phyloP scores from a whole-genome alignment of 2,329 filamentous ascomycete species.

The Volutella citrinella region DNA sequence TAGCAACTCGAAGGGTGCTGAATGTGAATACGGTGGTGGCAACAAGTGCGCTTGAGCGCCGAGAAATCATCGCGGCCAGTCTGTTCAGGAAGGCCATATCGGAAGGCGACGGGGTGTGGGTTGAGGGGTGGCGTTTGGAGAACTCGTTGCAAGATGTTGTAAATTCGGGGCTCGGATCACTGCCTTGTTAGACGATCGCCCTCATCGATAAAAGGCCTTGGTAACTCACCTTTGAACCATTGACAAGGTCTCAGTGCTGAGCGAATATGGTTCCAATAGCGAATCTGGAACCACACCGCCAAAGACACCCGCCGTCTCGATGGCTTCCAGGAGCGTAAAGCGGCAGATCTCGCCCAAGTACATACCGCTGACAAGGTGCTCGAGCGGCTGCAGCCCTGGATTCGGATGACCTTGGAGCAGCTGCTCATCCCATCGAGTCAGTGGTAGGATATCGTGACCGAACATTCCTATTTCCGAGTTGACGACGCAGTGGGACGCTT shows the following conservation, averaged over 20 bases:
- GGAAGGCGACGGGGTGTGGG: conserved; percentile 34
- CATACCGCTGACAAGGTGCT: conserved; percentile 61
- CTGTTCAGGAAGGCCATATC: conserved; percentile 53
- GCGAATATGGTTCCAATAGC: conserved; percentile 50
- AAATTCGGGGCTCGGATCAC: conserved; percentile 43
- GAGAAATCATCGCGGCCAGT: conserved; percentile 53
- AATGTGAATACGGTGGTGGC: conserved; percentile 58
- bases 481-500: conserved; percentile 60
- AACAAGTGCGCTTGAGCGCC: conserved; percentile 57
- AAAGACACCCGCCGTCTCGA: conserved; percentile 51
- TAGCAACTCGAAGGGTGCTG: conserved; percentile 53
- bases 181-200: conserved; percentile 27
- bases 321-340: conserved; percentile 55
- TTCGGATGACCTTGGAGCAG: conserved; percentile 51
- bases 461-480: conserved; percentile 70
- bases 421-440: conserved; percentile 58
- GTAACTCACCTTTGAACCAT: conserved; percentile 52
- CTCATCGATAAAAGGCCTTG: neutral
- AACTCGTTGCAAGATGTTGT: conserved; percentile 47
- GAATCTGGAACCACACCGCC: conserved; percentile 55
- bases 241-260: conserved; percentile 60
- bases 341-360: conserved; percentile 66
- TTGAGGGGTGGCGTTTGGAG: conserved; percentile 46
- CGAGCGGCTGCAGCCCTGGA: conserved; percentile 60
- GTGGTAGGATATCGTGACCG: conserved; percentile 54